Conservation (phyloP, 1,284 basidiomycete genomes). For the Fomitopsis betulina region DNA sequence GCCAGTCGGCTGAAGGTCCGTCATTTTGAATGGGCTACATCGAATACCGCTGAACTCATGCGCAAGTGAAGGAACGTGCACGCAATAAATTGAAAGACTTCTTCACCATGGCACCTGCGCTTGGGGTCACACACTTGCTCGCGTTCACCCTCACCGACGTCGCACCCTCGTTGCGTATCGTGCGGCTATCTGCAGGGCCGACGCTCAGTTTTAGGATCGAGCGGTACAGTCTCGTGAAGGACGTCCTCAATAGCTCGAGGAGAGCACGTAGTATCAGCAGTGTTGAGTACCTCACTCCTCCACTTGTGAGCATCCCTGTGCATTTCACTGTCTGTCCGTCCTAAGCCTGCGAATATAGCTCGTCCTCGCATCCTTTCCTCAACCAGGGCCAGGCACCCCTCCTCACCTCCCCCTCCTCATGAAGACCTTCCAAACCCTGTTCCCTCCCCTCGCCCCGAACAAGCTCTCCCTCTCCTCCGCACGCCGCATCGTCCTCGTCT, state of each 20-base stretch:
- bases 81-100: slow-evolving; percentile 95
- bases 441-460: slow-evolving; percentile 81
- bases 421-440: slow-evolving; percentile 87
- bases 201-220: slow-evolving; percentile 93
- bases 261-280: slow-evolving; percentile 69
- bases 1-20: slow-evolving; percentile 83
- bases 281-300: slow-evolving; percentile 82
- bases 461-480: slow-evolving; percentile 77
- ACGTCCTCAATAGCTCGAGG: slow-evolving; percentile 67
- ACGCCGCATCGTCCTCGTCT: slow-evolving; percentile 88
- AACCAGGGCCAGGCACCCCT: slow-evolving; percentile 63
- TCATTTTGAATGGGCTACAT: slow-evolving; percentile 5
- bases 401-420: slow-evolving; percentile 71
- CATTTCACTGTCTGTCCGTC: background rate
- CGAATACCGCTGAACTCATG: slow-evolving; percentile 12
- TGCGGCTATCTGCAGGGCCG: slow-evolving; percentile 89
- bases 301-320: slow-evolving; percentile 56
- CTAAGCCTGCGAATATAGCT: slow-evolving; percentile 39
- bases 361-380: slow-evolving; percentile 74
- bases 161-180: slow-evolving; percentile 83
- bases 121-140: slow-evolving; percentile 91
- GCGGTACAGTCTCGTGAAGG: slow-evolving; percentile 88
- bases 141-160: slow-evolving; percentile 87
- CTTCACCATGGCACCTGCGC: slow-evolving; percentile 85
- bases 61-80: slow-evolving; percentile 72